phyloP scores from a whole-genome alignment of 2,329 filamentous ascomycete species.

The Fusarium temperatum region DNA sequence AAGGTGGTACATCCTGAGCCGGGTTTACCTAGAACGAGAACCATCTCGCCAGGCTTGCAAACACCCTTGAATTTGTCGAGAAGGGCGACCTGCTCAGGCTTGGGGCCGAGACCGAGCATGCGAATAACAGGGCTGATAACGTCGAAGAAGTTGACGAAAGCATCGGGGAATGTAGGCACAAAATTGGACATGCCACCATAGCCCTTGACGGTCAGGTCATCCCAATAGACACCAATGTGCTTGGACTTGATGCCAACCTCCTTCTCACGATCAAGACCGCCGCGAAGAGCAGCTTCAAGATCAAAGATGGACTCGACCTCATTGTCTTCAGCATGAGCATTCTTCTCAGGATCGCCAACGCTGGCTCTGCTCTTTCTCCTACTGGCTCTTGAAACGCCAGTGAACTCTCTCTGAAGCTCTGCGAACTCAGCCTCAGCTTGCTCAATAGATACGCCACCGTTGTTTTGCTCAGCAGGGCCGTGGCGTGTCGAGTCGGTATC shows the following conservation, averaged over 20 bases:
- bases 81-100: conserved; percentile 76
- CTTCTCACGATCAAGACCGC: conserved; percentile 74
- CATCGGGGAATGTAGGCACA: conserved; percentile 79
- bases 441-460: conserved; percentile 68
- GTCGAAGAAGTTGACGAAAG: conserved; percentile 80
- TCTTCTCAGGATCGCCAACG: conserved; percentile 67
- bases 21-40: conserved; percentile 81
- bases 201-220: conserved; percentile 78
- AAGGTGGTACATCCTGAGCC: conserved; percentile 78
- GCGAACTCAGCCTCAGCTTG: conserved; percentile 76
- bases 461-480: conserved; percentile 25
- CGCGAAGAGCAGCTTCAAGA: conserved; percentile 77
- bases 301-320: conserved; percentile 70
- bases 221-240: conserved; percentile 82
- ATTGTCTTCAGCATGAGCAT: conserved; percentile 49
- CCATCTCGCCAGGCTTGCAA: conserved; percentile 86
- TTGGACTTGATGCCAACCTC: conserved; percentile 84
- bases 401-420: conserved; percentile 70
- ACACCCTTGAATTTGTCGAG: conserved; percentile 76
- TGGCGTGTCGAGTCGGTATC: conserved; percentile 45
- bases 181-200: conserved; percentile 79
- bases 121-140: conserved; percentile 70
- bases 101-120: conserved; percentile 71
- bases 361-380: conserved; percentile 40
- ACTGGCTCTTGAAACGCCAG: conserved; percentile 64